Evolutionary conservation across 2,329 filamentous ascomycete species (phyloP), one percentile per base, ranked within the genome.

Genomic region (Lachnellula subtilissima): DNA sequence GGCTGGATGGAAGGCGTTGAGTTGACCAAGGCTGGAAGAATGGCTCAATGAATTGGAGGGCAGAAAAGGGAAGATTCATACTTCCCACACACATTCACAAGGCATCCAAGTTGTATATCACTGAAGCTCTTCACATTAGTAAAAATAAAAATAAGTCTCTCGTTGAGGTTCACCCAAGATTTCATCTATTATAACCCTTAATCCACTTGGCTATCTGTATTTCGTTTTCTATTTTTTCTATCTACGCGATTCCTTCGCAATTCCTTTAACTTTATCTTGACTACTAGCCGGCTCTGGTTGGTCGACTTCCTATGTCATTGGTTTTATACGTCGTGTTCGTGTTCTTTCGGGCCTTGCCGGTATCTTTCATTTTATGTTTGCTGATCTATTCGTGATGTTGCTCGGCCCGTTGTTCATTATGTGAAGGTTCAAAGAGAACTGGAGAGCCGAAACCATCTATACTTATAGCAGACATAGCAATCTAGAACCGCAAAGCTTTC

Each of bases 341-440:
- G 28, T 9, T 28, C 28, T 22, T 28, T 42, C 48, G 55, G 11
- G 39, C 12, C n/a, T 43, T 37, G 17, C 50, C 46, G 49, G 59
- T 61, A 36, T 61, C 60, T 45, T 48, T 55, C 56, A 60, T 63
- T 63, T 60, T 57, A 61, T 63, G 61, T 22, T 60, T 58, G 4
- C 55, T 45, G 12, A 63, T 58, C 5, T 55, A 50, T 54, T 55
- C 17, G 49, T 52, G 5, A 40, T 40, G 8, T 12, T 45, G 42
- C 42, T 17, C 11, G 54, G 37, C 7, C 55, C 57, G 5, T 39
- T 55, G 35, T 59, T 50, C 2, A 39, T 45, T 32, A 61, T 9
- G 28, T 28, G 28, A 9, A 28, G 8, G 8, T 28, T 28, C 54
- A 25, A 59, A 57, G 4, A 51, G 39, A 3, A 60, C 25, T 6